These are phyloP conservation scores for Hibiscus trionum DNA, from an alignment of 345 rosid species.

Conservation along the genomic window DNA sequence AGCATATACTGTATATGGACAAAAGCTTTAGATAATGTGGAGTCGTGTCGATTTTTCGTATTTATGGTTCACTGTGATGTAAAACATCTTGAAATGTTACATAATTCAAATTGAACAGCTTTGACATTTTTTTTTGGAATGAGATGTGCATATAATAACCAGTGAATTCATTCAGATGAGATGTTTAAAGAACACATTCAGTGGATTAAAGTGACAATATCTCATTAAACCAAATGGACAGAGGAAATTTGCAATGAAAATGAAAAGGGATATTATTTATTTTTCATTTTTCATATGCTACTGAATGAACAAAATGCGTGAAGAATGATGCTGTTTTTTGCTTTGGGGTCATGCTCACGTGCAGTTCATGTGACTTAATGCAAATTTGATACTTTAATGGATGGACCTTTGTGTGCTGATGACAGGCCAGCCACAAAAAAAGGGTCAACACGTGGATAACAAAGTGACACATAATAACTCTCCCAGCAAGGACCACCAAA, in stretches of 20 bases:
- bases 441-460: not conserved
- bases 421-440: constrained; percentile 7
- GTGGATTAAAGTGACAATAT: not conserved
- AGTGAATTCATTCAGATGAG: not conserved
- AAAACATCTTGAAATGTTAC: not conserved
- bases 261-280: too few species aligned
- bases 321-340: not conserved
- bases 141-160: not conserved
- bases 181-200: not conserved
- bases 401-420: not conserved
- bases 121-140: not conserved
- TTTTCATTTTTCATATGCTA: too few species aligned
- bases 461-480: not conserved
- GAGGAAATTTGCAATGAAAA: too few species aligned
- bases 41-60: not conserved
- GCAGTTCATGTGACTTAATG: not conserved
- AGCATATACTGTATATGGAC: not conserved
- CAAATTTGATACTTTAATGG: not conserved
- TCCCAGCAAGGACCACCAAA: not conserved
- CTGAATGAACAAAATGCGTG: not conserved
- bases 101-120: not conserved
- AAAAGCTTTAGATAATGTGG: not conserved
- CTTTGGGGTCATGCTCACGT: not conserved
- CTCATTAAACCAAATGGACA: not conserved
- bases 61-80: not conserved